Base-by-base conservation (phyloP, 2,329 filamentous ascomycete species). In the Fusarium poae region DNA sequence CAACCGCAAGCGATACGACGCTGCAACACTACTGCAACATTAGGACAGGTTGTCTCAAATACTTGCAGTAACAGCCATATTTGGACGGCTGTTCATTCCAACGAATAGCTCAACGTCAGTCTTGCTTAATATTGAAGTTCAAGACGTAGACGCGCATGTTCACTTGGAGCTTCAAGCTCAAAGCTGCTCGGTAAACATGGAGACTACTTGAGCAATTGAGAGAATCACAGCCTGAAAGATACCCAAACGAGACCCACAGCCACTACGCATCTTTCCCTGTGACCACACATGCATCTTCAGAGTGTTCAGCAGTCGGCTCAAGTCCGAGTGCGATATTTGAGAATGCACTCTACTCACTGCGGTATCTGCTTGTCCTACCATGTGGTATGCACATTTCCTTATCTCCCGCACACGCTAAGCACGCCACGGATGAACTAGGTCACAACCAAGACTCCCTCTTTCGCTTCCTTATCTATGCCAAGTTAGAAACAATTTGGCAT, bases 321-420 rank as follows among this genome's bases (percentile, higher is more conserved):
- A 20, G 35, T 40, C 13, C 65, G 42, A 35, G 46, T 43, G 23
- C 35, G 21, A 29, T n/a, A 20, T 21, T 32, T 16, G 30, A 23
- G 37, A 48, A 30, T 52, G 30, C 42, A 25, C 25, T 29, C 30
- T 43, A 23, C 30, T 18, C 40, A 51, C 11, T 44, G 45, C 59
- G 27, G 35, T 39, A 35, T 62, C 23, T 50, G 48, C 23, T 16
- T 29, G 25, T 45, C 44, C 42, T 35, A 55, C 62, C 62, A 56
- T 23, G 27, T 32, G 49, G 44, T 35, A 48, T 53, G 55, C 32
- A 32, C n/a, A 43, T 32, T 56, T 51, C 40, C 71, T 73, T 73
- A 74, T 74, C 71, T 70, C 59, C n/a, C n/a, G n/a, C n/a, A n/a
- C n/a, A 39, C 65, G 56, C 68, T 68, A 72, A 67, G 37, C 40